Evolutionary conservation across 257 asterid genomes (phyloP).

Genomic region (Striga asiatica): DNA sequence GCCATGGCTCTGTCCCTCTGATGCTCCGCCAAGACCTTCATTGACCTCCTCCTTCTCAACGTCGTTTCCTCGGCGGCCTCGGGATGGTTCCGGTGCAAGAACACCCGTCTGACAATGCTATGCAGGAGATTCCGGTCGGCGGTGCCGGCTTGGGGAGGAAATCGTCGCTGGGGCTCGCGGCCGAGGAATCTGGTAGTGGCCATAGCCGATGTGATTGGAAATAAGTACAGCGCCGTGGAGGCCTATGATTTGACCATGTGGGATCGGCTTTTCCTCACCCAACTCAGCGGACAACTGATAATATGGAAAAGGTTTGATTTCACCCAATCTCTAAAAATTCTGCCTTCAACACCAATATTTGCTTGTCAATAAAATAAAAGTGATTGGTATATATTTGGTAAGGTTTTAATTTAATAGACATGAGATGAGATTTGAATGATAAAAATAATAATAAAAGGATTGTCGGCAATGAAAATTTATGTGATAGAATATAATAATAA

Average conservation of each 20-base stretch:
- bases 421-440: too few relatives aligned
- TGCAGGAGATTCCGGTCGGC: constrained; percentile 47
- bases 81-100: constrained; percentile 47
- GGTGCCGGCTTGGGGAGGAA: constrained; percentile 55
- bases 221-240: constrained; percentile 57
- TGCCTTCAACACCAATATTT: too few relatives aligned
- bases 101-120: constrained; percentile 5
- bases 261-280: constrained; percentile 64
- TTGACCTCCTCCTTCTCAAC: constrained; percentile 28
- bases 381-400: too few relatives aligned
- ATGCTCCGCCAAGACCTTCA: constrained; percentile 44
- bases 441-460: too few relatives aligned
- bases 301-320: too few relatives aligned
- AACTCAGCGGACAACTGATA: constrained; percentile 66
- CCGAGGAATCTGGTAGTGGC: constrained; percentile 75
- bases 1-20: constrained; percentile 31
- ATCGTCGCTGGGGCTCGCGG: constrained; percentile 64
- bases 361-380: too few relatives aligned
- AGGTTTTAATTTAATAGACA: too few relatives aligned
- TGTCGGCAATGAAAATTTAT: too few relatives aligned
- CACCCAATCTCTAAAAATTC: too few relatives aligned
- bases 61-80: constrained; percentile 77
- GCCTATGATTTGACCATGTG: constrained; percentile 77
- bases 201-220: constrained; percentile 53
- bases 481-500: too few relatives aligned